Percentiles rank a stretch among this genome's conserved stretches.
phyloP scores from a whole-genome alignment of 306 rosid genomes.

The Prunus padus region DNA sequence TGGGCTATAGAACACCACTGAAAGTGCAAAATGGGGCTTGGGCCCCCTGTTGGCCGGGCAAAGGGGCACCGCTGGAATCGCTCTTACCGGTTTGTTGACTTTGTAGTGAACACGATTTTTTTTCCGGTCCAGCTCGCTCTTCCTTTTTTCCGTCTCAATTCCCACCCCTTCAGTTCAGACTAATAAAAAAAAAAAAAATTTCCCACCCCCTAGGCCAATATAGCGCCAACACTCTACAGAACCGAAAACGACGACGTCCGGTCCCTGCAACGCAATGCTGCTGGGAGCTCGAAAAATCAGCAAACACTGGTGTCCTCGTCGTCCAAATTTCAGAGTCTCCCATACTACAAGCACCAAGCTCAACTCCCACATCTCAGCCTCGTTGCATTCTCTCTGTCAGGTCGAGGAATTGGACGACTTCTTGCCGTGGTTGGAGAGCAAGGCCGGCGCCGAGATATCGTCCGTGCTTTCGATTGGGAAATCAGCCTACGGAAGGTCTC shows the following conservation, averaged over 20 bases:
- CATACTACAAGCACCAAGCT: slow-evolving; percentile 20
- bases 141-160: too few relatives aligned
- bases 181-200: too few relatives aligned
- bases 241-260: slow-evolving; percentile 11
- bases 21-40: too few relatives aligned
- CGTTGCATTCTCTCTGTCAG: not conserved
- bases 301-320: slow-evolving; percentile 26
- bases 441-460: slow-evolving; percentile 47
- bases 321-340: slow-evolving; percentile 18
- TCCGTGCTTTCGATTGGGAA: slow-evolving; percentile 61
- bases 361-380: slow-evolving; percentile 16
- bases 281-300: slow-evolving; percentile 26
- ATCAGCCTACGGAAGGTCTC: slow-evolving; percentile 57
- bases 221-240: not conserved
- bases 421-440: slow-evolving; percentile 68
- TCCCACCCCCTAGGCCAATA: not conserved
- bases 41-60: too few relatives aligned
- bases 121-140: too few relatives aligned
- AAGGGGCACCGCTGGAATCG: too few relatives aligned
- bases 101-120: too few relatives aligned
- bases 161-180: too few relatives aligned
- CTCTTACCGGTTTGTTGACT: too few relatives aligned
- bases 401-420: slow-evolving; percentile 38
- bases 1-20: too few relatives aligned
- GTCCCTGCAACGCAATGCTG: slow-evolving; percentile 36